Base-by-base conservation (phyloP, 805 yeast genomes). In the Saturnispora ahearnii region DNA sequence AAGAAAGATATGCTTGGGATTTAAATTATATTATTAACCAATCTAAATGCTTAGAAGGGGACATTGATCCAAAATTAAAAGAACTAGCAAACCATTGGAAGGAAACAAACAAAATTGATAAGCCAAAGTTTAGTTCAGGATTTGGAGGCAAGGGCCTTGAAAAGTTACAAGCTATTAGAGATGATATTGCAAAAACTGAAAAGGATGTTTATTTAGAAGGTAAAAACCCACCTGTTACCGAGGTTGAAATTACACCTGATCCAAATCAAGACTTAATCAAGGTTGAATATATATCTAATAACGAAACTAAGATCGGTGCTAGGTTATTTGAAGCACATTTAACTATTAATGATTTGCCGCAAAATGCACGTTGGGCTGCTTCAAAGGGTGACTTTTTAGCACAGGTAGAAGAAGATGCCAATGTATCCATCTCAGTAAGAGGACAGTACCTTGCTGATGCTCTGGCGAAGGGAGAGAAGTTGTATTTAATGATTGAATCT, bases 121-220 rank as follows among this genome's bases (percentile, higher is more conserved):
- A 82, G 48, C 78, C 69, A 32, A 77, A 73, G 57, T 72, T 77
- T 51, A 74, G 78, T 26, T 77, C 79, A 49, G 99, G 99, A 0
- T 93, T 89, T 69, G 95, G 96, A 3, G 99, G 99, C 21, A 83
- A 85, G 56, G 98, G 98, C 1, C 71, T 90, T 47, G 91, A 83
- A 41, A 84, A 83, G 54, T 68, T 90, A 40, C 90, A 87, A 52
- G 78, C 79, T 52, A 63, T 73, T 7, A 67, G 93, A 51, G 76
- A 76, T 41, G 71, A 71, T 44, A 71, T 74, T 43, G 69, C 77
- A 52, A 70, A 69, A 49, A 51, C 73, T 30, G 84, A 82, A 51
- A 38, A 38, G 42, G 42, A 38, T 22, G 30, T 38, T 38, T 38
- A 38, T 24, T 38, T 38, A 6, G 42, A 38, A 15, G 42, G 30